Percentiles rank a stretch among this genome's conserved stretches.
Conservation (phyloP, 1,139 yeast species). For the Yamadazyma sp. region DNA sequence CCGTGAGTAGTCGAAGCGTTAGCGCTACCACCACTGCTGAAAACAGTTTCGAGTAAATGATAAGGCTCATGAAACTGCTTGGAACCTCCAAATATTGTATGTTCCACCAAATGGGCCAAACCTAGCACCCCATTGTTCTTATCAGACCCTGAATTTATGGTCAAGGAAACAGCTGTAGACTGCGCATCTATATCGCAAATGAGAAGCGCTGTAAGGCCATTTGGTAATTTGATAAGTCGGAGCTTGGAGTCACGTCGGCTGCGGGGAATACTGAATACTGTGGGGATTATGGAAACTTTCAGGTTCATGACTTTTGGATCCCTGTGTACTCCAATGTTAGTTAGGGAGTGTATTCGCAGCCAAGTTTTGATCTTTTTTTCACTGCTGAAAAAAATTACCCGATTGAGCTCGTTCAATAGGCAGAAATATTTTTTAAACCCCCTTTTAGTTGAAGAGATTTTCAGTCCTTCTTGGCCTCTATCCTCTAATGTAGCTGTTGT, state of each 20-base stretch:
- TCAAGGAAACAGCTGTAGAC: conserved; percentile 41
- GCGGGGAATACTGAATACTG: conserved; percentile 6
- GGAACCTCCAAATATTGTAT: conserved; percentile 61
- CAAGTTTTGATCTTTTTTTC: no score
- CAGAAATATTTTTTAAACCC: no score
- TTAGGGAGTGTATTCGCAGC: conserved; percentile 5
- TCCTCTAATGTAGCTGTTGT: no score
- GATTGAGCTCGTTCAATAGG: neutral
- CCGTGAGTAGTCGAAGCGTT: conserved; percentile 73
- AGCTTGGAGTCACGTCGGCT: conserved; percentile 3
- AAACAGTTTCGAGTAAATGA: conserved; percentile 42
- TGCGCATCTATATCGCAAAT: conserved; percentile 58
- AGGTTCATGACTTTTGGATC: neutral
- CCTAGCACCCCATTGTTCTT: conserved; percentile 60
- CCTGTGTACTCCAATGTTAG: neutral
- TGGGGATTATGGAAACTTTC: neutral
- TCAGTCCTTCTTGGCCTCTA: no score
- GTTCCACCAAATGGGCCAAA: conserved; percentile 75
- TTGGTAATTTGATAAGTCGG: conserved; percentile 45
- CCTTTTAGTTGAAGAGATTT: no score
- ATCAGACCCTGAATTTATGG: conserved; percentile 64
- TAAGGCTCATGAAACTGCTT: conserved; percentile 51
- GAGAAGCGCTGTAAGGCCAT: conserved; percentile 52
- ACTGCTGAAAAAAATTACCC: conserved; percentile 10
- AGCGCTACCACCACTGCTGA: conserved; percentile 51